phyloP scores from a whole-genome alignment of 192 early-diverging fungal genomes.

The Chytriomyces sp. region DNA sequence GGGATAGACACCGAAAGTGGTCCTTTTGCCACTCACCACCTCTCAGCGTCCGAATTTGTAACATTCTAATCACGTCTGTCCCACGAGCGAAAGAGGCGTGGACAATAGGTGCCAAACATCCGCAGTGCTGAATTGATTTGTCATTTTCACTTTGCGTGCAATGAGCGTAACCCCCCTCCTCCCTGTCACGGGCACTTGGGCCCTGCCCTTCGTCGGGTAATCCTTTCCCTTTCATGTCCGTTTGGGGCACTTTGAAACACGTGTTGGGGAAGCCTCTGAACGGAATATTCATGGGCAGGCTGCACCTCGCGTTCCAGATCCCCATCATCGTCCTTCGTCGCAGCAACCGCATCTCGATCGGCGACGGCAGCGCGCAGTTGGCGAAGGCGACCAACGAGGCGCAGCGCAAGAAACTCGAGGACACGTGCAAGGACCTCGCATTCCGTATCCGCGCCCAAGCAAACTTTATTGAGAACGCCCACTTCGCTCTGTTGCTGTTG shows the following conservation, averaged over 20 bases:
- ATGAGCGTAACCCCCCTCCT: background rate
- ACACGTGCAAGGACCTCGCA: background rate
- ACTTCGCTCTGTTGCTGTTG: background rate
- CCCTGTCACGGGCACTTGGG: slow-evolving; percentile 1
- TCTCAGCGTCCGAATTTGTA: too few relatives aligned
- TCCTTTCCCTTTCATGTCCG: background rate
- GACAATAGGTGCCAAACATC: background rate
- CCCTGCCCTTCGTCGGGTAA: slow-evolving; percentile 1
- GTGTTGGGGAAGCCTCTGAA: background rate
- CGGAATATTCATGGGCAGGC: background rate
- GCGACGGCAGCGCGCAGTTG: slow-evolving; percentile 17
- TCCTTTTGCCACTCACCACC: too few relatives aligned
- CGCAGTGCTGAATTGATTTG: too few relatives aligned
- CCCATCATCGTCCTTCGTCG: background rate
- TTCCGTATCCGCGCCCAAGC: slow-evolving; percentile 13
- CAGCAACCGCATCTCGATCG: slow-evolving; percentile 16
- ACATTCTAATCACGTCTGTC: background rate
- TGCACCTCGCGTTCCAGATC: background rate
- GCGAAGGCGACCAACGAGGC: background rate
- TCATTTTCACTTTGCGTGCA: too few relatives aligned
- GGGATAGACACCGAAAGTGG: too few relatives aligned
- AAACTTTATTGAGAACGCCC: slow-evolving; percentile 11
- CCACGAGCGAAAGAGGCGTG: background rate
- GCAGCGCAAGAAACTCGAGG: slow-evolving; percentile 1
- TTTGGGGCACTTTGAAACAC: background rate